Evolutionary conservation across 75 land plant genomes (phyloP).

Genomic region (Selaginella tamariscina): DNA sequence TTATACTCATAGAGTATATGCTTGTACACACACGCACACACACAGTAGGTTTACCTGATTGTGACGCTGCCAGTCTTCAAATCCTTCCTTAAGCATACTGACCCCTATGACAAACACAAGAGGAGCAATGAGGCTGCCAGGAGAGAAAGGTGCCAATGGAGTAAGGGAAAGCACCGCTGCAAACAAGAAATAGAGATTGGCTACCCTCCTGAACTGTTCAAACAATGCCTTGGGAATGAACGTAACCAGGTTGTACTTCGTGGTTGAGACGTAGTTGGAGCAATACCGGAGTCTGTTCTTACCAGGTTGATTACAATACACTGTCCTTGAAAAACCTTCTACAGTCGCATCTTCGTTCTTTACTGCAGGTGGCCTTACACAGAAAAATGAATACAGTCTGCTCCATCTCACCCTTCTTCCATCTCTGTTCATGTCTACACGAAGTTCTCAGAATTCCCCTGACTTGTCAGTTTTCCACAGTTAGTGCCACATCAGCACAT

Average conservation of each 20-base stretch:
- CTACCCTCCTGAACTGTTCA: conserved; percentile 67
- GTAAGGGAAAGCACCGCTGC: conserved; percentile 41
- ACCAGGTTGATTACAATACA: conserved; percentile 39
- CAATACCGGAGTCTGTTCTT: conserved; percentile 26
- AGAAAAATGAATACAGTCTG: conserved; percentile 41
- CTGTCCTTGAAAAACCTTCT: conserved; percentile 34
- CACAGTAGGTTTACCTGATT: conserved; percentile 21
- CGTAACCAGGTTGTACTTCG: conserved; percentile 45
- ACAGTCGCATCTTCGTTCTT: conserved; percentile 15
- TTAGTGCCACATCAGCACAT: too few species aligned
- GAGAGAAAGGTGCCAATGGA: conserved; percentile 36
- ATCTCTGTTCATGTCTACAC: background rate
- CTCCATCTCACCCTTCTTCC: conserved; percentile 34
- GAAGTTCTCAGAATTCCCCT: too few species aligned
- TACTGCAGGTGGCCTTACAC: conserved; percentile 14
- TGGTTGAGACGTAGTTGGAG: conserved; percentile 45
- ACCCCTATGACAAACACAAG: conserved; percentile 52
- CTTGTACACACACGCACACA: too few species aligned
- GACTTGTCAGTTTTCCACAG: too few species aligned
- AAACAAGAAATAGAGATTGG: conserved; percentile 51
- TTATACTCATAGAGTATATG: too few species aligned
- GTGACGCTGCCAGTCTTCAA: conserved; percentile 51
- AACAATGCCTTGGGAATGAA: conserved; percentile 57
- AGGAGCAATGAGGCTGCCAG: conserved; percentile 50
- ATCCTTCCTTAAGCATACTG: conserved; percentile 55